Percentiles rank a stretch among this genome's conserved stretches.
These are phyloP conservation scores for Wickerhamomyces alni DNA, from an alignment of 805 yeast genomes.

Conservation along the genomic window DNA sequence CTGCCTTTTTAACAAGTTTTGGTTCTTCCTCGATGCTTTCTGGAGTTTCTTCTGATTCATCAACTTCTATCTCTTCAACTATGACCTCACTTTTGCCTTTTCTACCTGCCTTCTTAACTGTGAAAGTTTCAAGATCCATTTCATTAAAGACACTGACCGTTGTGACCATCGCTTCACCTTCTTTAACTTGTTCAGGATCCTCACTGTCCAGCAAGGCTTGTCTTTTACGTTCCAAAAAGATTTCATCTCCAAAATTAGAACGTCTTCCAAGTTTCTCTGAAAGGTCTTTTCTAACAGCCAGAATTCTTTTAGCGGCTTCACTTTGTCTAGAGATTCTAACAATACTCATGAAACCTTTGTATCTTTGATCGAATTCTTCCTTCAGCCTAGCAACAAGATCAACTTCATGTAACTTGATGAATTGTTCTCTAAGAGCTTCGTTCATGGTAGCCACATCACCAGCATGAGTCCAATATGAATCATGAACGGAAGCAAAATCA, in stretches of 20 bases:
- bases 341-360: constrained; percentile 61
- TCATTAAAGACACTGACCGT: constrained; percentile 52
- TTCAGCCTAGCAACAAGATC: constrained; percentile 66
- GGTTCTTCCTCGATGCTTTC: constrained; percentile 2
- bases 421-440: constrained; percentile 63
- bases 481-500: constrained; percentile 92
- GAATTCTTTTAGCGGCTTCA: constrained; percentile 45
- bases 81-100: constrained; percentile 6
- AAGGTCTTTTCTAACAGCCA: constrained; percentile 41
- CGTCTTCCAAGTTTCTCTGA: constrained; percentile 47
- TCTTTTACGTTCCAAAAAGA: constrained; percentile 63
- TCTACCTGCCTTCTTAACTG: constrained; percentile 1
- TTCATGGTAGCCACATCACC: constrained; percentile 72
- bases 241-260: constrained; percentile 61
- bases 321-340: constrained; percentile 47
- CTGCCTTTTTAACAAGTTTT: constrained; percentile 4
- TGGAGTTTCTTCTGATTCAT: constrained; percentile 22
- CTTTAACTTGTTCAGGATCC: constrained; percentile 40
- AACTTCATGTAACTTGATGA: constrained; percentile 69
- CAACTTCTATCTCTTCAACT: not conserved
- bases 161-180: constrained; percentile 56
- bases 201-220: constrained; percentile 45
- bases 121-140: constrained; percentile 11
- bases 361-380: constrained; percentile 77
- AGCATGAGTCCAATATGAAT: constrained; percentile 98